Base-by-base conservation (phyloP, 805 yeast genomes). In the Barnettozyma sucrosica region DNA sequence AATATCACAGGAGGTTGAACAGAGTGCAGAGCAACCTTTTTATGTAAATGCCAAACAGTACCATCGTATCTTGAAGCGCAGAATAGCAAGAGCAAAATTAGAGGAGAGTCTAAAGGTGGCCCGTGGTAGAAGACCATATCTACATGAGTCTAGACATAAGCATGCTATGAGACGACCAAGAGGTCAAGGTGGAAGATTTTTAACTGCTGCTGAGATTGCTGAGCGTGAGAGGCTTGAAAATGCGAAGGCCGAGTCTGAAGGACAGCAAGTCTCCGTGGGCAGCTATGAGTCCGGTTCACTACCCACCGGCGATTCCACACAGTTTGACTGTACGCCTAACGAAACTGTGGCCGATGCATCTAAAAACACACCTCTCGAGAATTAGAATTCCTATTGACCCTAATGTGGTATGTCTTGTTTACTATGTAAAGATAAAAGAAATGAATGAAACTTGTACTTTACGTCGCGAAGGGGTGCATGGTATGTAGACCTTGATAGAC, bases 151-250 rank as follows among this genome's bases (percentile, higher is more conserved):
- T 18, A 77, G 99, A 58, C 99, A 93, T 65, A 92, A 93, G 64
- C 99, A 93, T 65, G 99, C 99, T 3, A 93, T 93, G 99, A 78
- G 98, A 63, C 79, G 99, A 64, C 98, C 99, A 14, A 80, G 99
- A 57, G 99, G 99, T 24, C 98, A 93, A 69, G 99, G 99, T 28
- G 99, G 99, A 7, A 74, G 99, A 51, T 93, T 93, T 56, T 68
- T 93, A 50, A 93, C 99, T 1, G 97, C 98, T 13, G 96, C 96
- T 10, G 87, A 79, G 53, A 84, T 78, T 40, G 83, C 79, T 11
- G 83, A 76, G 51, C 68, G 76, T 47, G 85, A 81, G 44, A 62
- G 72, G 45, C 26, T 37, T 14, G 41, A 37, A 23, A 26, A 14
- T 14, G 41, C 18, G 14, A 62, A 63, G 50, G 72, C 61, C 55